These are phyloP conservation scores for Solanum bulbocastanum DNA, from an alignment of 257 asterid genomes.

Conservation along the genomic window DNA sequence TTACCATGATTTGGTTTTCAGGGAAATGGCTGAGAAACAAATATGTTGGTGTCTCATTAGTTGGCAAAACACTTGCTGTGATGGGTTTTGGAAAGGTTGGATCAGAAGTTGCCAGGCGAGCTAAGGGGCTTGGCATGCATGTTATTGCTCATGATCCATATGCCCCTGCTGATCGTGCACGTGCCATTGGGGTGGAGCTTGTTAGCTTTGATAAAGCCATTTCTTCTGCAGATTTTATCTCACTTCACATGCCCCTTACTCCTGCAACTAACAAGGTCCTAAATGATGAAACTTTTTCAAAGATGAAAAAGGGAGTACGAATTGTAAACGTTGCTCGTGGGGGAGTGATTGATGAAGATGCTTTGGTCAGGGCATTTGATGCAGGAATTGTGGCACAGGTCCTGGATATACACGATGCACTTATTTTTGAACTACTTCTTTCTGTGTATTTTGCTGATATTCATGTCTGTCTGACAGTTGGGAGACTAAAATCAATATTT, in stretches of 20 bases:
- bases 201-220: slow-evolving; percentile 85
- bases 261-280: slow-evolving; percentile 63
- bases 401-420: background rate
- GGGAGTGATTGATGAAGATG: slow-evolving; percentile 96
- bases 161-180: slow-evolving; percentile 92
- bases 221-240: slow-evolving; percentile 64
- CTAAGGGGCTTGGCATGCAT: slow-evolving; percentile 93
- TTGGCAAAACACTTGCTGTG: slow-evolving; percentile 88
- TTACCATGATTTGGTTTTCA: slow-evolving; percentile 3
- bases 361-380: slow-evolving; percentile 76
- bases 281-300: slow-evolving; percentile 72
- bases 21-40: slow-evolving; percentile 92
- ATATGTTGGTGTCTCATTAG: slow-evolving; percentile 92
- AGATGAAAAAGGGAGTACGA: slow-evolving; percentile 91
- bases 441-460: background rate
- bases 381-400: slow-evolving; percentile 94
- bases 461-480: background rate
- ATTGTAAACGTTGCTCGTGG: slow-evolving; percentile 94
- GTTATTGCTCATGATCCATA: slow-evolving; percentile 89
- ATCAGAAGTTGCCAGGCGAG: slow-evolving; percentile 91
- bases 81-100: slow-evolving; percentile 98
- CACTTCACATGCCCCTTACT: slow-evolving; percentile 94
- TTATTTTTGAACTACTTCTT: background rate
- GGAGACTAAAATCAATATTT: background rate
- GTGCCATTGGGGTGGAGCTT: slow-evolving; percentile 80